These are phyloP conservation scores for Pseudogymnoascus sp. DNA, from an alignment of 2,329 filamentous ascomycete species.

Conservation along the genomic window DNA sequence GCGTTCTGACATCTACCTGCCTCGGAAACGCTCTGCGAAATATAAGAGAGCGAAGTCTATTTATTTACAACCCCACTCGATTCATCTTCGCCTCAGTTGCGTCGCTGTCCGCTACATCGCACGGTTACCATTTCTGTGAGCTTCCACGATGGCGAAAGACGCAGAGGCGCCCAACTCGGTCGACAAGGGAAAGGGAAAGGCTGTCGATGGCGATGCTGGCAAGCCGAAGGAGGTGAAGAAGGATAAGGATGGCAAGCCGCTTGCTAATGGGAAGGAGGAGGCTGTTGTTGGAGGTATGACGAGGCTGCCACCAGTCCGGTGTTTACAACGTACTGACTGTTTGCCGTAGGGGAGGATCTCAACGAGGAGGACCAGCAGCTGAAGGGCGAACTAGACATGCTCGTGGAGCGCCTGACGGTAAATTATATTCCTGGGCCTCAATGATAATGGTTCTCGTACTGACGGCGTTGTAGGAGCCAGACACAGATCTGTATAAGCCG, in stretches of 20 bases:
- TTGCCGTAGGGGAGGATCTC: constrained; percentile 66
- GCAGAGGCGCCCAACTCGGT: constrained; percentile 75
- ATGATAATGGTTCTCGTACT: neutral
- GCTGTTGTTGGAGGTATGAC: constrained; percentile 46
- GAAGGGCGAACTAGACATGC: constrained; percentile 96
- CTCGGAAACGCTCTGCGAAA: neutral
- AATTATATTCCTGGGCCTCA: constrained; percentile 23
- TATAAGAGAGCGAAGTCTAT: neutral
- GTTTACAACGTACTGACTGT: constrained; percentile 31
- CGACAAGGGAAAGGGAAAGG: constrained; percentile 97
- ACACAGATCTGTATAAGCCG: constrained; percentile 81
- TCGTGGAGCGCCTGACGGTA: constrained; percentile 90
- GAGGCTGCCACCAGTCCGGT: constrained; percentile 16
- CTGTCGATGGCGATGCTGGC: constrained; percentile 58
- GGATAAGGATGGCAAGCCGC: constrained; percentile 63
- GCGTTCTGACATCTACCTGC: constrained; percentile 2
- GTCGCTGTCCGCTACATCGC: constrained; percentile 7
- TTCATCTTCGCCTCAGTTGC: constrained; percentile 2
- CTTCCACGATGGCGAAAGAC: constrained; percentile 78
- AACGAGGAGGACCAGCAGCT: constrained; percentile 97
- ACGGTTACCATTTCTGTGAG: constrained; percentile 14
- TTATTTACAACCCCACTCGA: constrained; percentile 4
- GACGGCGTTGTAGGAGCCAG: constrained; percentile 61
- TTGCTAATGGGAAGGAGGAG: constrained; percentile 69
- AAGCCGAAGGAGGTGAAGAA: constrained; percentile 54